Evolutionary conservation across 2,329 filamentous ascomycete genomes (phyloP), one percentile per base, ranked within the genome.

Genomic region (Fusarium newnesense): DNA sequence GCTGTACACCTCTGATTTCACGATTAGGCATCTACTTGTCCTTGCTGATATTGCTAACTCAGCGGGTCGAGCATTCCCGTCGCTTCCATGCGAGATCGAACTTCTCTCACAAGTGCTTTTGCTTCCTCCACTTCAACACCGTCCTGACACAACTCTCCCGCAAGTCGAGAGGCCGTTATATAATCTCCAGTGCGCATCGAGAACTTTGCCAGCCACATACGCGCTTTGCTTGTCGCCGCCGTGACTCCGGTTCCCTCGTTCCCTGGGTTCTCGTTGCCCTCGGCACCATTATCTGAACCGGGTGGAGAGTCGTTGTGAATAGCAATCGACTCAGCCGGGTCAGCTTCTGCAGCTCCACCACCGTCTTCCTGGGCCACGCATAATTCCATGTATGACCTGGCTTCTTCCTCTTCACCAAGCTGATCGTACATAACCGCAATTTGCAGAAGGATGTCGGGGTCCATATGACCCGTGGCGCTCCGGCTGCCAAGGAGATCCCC

Each of bases 101-200:
- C 92, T 81, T 98, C 96, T 69, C 94, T 89, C 70, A 97, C 93
- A 75, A 98, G 85, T 7, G 95, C 94, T 84, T 98, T 98, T 34
- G 96, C 96, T 82, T 99, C 96, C 80, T 99, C 96, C 5, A 98
- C 94, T 82, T 98, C 96, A 32, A 97, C 92, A 1, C 96, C 96
- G 82, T 99, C 96, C 82, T 98, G 94, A 80, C 95, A 98, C 50
- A 99, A 85, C 83, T 99, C 96, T 69, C 92, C 94, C 1, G 95
- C 95, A 46, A 98, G 84, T 70, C 94, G 90, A 83, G 93, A 93
- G 8, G 94, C 94, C 26, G 93, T 89, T 37, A 87, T 86, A 76
- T 94, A 94, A 81, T 97, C 94, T 43, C 91, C 91, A 16, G 88
- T 89, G 42, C 89, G 88, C 84, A 97, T 93, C 18, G 94, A 93